Evolutionary conservation across 164 flowering plant species (phyloP), one percentile per base, ranked within the genome.

Genomic region (Pachysandra terminalis): DNA sequence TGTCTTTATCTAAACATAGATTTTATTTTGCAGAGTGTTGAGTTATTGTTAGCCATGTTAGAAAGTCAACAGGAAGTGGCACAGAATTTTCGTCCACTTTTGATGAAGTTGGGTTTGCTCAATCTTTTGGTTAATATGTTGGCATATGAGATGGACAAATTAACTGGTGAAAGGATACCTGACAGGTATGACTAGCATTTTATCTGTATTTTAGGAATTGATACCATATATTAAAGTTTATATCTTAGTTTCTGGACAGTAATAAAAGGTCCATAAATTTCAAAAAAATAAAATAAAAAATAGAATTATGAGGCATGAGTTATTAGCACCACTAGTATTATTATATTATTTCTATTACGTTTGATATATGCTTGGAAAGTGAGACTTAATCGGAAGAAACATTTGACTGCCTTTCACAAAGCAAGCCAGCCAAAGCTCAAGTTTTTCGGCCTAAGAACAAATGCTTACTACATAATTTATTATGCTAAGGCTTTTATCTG

Each of bases 61-160:
- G 91, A 89, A 63, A 78, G 82, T 77, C 69, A 75, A 61, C 74
- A 79, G 28, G 85, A 78, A 71, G 85, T 79, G 45, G 68, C 52
- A 51, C 63, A 65, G 61, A 19, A 69, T 76, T 87, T 92, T 78
- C 85, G 86, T 71, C 82, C 89, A 64, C 71, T 83, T 48, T 51
- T 96, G 77, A 78, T 89, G 82, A 82, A 81, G 56, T 79, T 89
- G 80, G 95, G 88, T 69, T 81, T 96, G 64, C 67, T 90, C 35
- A 79, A 58, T 71, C 68, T 87, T 25, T 72, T 96, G 77, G 70
- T 84, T 60, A 84, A 80, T 76, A 87, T 93, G 54, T 73, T 96
- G 75, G 72, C 80, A 66, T 76, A 73, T 68, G 99, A 93, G 83
- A 78, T 96, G 83, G 73, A 68, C 68, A 83, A 74, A 68, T 61